Conservation (phyloP, 2,329 filamentous ascomycete genomes). For the Pezicula radicicola region DNA sequence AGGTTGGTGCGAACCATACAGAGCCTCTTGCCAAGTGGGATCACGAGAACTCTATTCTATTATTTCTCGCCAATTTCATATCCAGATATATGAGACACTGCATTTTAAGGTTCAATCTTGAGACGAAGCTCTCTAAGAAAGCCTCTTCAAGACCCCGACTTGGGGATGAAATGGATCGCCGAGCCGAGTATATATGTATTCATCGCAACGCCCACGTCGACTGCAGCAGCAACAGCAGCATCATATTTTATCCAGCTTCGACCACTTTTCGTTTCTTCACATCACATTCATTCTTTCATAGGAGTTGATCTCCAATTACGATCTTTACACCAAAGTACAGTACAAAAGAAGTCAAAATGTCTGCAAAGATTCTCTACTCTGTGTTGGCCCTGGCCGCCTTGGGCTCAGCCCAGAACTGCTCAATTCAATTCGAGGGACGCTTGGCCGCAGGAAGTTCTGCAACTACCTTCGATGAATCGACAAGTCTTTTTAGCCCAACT, state of each 20-base stretch:
- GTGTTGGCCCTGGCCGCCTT: slow-evolving; percentile 10
- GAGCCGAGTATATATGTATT: background rate
- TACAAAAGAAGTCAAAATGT: background rate
- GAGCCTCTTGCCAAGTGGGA: background rate
- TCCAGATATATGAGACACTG: background rate
- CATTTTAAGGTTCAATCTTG: background rate
- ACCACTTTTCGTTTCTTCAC: background rate
- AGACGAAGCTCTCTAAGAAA: background rate
- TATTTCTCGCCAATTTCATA: background rate
- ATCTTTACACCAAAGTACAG: background rate
- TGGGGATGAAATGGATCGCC: background rate
- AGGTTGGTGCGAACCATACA: background rate
- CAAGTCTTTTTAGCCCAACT: slow-evolving; percentile 45
- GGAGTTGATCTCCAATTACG: slow-evolving; percentile 2
- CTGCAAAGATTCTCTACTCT: background rate
- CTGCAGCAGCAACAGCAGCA: no score
- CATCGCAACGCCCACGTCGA: background rate
- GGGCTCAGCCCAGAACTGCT: slow-evolving; percentile 29
- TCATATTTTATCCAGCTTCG: background rate
- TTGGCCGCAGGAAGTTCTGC: slow-evolving; percentile 35
- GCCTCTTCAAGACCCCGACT: background rate
- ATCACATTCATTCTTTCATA: background rate
- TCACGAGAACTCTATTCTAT: background rate
- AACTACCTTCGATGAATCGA: slow-evolving; percentile 37
- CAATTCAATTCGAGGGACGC: slow-evolving; percentile 44